Evolutionary conservation across 306 rosid species (phyloP), one percentile per base, ranked within the genome.

Genomic region (Ceratonia siliqua): DNA sequence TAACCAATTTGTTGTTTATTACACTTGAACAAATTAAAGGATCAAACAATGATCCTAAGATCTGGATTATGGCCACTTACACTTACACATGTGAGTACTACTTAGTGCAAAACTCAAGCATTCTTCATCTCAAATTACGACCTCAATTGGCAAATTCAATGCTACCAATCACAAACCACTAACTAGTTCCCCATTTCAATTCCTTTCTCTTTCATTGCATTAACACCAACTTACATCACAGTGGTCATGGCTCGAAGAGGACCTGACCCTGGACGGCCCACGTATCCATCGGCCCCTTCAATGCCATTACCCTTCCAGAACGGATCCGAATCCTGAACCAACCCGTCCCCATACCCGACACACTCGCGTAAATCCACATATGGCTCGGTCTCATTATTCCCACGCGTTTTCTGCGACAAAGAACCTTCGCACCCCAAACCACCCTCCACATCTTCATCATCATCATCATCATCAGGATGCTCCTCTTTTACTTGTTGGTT

Each of bases 171-270:
- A n/a, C n/a, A n/a, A n/a, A n/a, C n/a, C n/a, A n/a, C n/a, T n/a
- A n/a, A n/a, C n/a, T n/a, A n/a, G n/a, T n/a, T n/a, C n/a, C n/a
- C n/a, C n/a, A n/a, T n/a, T n/a, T n/a, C n/a, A n/a, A n/a, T n/a
- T n/a, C n/a, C n/a, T n/a, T n/a, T n/a, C n/a, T n/a, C n/a, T n/a
- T n/a, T n/a, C n/a, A 35, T 35, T 3, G 39, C 10, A 5, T 38
- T 1, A 15, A 1, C 4, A 2, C 6, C 32, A 2, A 4, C 35
- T 48, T 5, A 75, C 74, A 77, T 72, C 8, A 79, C 84, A 27
- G 71, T 10, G 52, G 89, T 28, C 72, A 85, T 49, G 56, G 87
- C 82, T 52, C 68, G 72, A 32, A 81, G 74, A 33, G 82, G 82
- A 17, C 84, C 68, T 2, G 89, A 87, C 70, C 62, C 71, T 1